phyloP scores from a whole-genome alignment of 805 yeast genomes.

The Blastobotrys americana region DNA sequence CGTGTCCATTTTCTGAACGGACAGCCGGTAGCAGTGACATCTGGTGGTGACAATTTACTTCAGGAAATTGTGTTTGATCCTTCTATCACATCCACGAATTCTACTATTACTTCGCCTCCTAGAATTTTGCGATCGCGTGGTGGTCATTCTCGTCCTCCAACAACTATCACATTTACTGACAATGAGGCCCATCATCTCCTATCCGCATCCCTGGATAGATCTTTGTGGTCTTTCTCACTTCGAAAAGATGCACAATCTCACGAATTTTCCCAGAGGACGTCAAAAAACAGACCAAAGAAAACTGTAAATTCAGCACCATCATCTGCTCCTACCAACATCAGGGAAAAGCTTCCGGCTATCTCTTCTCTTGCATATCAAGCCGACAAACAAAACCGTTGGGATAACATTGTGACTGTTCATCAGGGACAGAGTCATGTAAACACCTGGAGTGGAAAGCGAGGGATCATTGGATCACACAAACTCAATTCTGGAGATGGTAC shows the following conservation, averaged over 20 bases:
- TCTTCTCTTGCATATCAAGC: conserved; percentile 62
- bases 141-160: conserved; percentile 94
- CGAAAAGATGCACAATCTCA: conserved; percentile 96
- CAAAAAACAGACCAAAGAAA: conserved; percentile 1
- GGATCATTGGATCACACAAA: conserved; percentile 69
- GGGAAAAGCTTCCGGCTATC: conserved; percentile 73
- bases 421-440: conserved; percentile 76
- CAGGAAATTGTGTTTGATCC: conserved; percentile 95
- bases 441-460: conserved; percentile 79
- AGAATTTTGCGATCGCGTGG: conserved; percentile 88
- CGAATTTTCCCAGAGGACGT: conserved; percentile 69
- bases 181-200: conserved; percentile 74
- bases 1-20: conserved; percentile 74
- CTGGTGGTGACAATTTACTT: conserved; percentile 84
- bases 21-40: conserved; percentile 81
- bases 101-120: conserved; percentile 75
- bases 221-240: conserved; percentile 87
- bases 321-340: conserved; percentile 38
- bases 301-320: conserved; percentile 1
- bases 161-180: conserved; percentile 66
- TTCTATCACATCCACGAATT: conserved; percentile 46
- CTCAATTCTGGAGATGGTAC: conserved; percentile 74
- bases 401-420: conserved; percentile 83
- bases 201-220: conserved; percentile 78
- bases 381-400: conserved; percentile 86